phyloP scores from a whole-genome alignment of 2,329 filamentous ascomycete species.

The Rhexocercosporidium sp. region DNA sequence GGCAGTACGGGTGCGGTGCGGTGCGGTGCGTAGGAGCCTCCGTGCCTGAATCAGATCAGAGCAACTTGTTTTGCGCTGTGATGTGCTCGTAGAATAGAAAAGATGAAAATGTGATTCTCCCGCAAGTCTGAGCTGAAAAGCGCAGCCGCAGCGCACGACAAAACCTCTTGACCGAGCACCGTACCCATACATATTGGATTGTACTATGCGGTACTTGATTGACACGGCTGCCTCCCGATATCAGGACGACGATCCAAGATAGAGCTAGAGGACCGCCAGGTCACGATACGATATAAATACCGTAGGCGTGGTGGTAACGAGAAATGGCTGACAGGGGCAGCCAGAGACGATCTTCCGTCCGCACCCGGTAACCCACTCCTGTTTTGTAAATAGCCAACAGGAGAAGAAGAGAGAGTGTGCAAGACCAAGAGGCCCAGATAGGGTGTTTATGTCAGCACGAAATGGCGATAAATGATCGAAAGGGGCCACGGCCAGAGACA shows the following conservation, averaged over 20 bases:
- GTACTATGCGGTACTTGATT: not conserved
- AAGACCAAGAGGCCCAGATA: not conserved
- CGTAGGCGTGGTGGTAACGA: not conserved
- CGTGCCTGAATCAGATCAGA: conserved; percentile 9
- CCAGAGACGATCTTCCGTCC: conserved; percentile 6
- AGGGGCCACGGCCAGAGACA: not conserved
- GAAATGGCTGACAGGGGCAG: not conserved
- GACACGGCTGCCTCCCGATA: conserved; percentile 1
- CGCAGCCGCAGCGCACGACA: not conserved
- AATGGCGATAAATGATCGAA: not conserved
- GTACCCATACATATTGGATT: not conserved
- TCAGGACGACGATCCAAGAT: not conserved
- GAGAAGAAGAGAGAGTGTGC: not conserved
- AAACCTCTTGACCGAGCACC: not conserved
- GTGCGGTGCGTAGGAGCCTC: conserved; percentile 6
- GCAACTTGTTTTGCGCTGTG: not conserved
- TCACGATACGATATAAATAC: not conserved
- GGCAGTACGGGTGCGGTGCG: not conserved
- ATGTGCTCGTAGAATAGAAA: not conserved
- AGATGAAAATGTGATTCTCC: conserved; percentile 4
- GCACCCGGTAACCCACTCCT: not conserved
- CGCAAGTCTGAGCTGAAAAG: conserved; percentile 8
- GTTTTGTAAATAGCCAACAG: not conserved
- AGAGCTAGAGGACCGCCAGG: not conserved
- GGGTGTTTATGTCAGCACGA: not conserved